Conservation (phyloP, 2,329 filamentous ascomycete genomes). For the Xylariaceae sp. region DNA sequence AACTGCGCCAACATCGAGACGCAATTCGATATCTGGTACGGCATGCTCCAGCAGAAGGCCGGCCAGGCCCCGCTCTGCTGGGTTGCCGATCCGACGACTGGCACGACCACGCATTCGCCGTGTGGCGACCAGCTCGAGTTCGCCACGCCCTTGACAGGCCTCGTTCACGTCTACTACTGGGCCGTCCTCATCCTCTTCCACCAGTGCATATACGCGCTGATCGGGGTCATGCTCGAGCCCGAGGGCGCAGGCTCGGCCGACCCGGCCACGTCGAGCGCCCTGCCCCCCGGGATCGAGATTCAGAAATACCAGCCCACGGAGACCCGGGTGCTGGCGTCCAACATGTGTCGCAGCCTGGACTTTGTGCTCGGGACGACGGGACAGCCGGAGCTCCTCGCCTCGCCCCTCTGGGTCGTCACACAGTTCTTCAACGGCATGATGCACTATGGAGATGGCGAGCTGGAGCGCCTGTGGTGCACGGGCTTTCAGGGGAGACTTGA, state of each 20-base stretch:
- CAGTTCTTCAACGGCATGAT: conserved; percentile 18
- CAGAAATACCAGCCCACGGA: conserved; percentile 32
- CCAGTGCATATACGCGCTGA: conserved; percentile 38
- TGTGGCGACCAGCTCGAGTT: conserved; percentile 32
- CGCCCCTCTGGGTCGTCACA: conserved; percentile 20
- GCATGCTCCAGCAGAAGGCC: conserved; percentile 14
- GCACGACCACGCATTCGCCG: too few relatives aligned
- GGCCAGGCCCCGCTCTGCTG: conserved; percentile 29
- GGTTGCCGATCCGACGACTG: conserved; percentile 21
- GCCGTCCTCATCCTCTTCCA: conserved; percentile 41
- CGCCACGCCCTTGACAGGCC: conserved; percentile 33
- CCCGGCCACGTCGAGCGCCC: conserved; percentile 30
- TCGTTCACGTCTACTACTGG: conserved; percentile 48
- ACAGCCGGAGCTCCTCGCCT: conserved; percentile 22
- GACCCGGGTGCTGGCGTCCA: conserved; percentile 36
- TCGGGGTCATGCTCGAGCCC: conserved; percentile 36
- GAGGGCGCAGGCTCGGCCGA: conserved; percentile 31
- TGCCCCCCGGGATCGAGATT: conserved; percentile 33
- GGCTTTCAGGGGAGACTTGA: conserved; percentile 17
- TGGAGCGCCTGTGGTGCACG: conserved; percentile 20
- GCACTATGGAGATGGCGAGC: conserved; percentile 14
- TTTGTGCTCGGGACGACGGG: conserved; percentile 33
- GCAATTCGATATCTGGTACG: conserved; percentile 41
- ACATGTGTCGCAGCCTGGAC: conserved; percentile 45
- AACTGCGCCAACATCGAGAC: conserved; percentile 40